Evolutionary conservation across 192 early-diverging fungal species (phyloP), one percentile per base, ranked within the genome.

Genomic region (Coemansia sp.): DNA sequence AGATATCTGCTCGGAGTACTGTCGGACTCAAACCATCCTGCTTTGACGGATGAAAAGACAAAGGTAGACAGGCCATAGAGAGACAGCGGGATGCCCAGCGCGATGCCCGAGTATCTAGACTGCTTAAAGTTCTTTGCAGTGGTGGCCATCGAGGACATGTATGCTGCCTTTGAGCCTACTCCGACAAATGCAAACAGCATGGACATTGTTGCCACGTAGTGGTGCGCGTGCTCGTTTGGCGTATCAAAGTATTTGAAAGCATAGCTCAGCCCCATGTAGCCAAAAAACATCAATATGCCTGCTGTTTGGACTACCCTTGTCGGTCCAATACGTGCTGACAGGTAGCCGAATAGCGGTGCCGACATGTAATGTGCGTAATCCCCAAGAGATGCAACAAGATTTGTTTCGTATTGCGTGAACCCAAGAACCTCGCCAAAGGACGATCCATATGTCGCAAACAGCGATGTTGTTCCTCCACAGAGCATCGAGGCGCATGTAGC

Each of bases 281-380:
- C 82, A 8, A 62, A 28, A 35, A 81, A 63, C 70, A 84, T 74
- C 21, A 80, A 61, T 26, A 72, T 26, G 0, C 58, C 74, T 29
- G 74, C 82, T 0, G 62, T 23, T 29, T 70, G 66, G n/a, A 72
- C 64, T 16, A 75, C 71, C 5, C 60, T 66, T 26, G 63, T 70
- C 1, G 84, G 69, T 1, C 85, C 81, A 60, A 72, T 68, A 7
- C 68, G 72, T 40, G 86, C 72, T 8, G 80, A 68, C 9, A 87
- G 61, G 58, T 70, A 71, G 15, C 88, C 88, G 48, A 83, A 80
- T 18, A 87, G 46, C n/a, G 88, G 88, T 9, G 79, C 87, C 2
- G 69, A 75, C 52, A 91, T 79, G 71, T 87, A 91, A 62, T 86
- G 76, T 8, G 87, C 90, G 51, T 87, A 88, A 63, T 89, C 87